Conservation (phyloP, 2,329 filamentous ascomycete genomes). For the Sclerotinia borealis region DNA sequence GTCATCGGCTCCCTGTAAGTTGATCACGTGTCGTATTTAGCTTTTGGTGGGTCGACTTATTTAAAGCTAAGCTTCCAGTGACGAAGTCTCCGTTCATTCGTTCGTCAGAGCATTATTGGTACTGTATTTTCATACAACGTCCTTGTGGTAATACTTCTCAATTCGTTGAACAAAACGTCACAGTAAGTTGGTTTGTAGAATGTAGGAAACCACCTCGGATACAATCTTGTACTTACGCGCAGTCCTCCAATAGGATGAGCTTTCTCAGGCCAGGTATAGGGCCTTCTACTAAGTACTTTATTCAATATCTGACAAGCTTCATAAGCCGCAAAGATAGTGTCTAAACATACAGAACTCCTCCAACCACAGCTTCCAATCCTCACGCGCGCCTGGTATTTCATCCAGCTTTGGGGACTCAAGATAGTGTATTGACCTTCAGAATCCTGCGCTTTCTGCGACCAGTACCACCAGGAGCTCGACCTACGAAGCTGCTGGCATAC, state of each 20-base stretch:
- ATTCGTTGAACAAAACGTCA: neutral
- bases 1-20: neutral
- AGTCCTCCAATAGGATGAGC: slow-evolving; percentile 4
- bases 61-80: neutral
- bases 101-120: neutral
- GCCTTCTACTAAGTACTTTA: neutral
- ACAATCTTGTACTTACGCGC: neutral
- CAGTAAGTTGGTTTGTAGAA: neutral
- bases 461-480: slow-evolving; percentile 6
- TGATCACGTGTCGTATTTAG: neutral
- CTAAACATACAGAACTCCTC: slow-evolving; percentile 1
- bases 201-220: neutral
- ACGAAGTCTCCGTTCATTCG: neutral
- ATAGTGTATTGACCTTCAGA: slow-evolving; percentile 7
- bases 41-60: slow-evolving; percentile 3
- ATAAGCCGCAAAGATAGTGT: neutral
- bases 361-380: slow-evolving; percentile 9
- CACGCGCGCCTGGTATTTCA: slow-evolving; percentile 14
- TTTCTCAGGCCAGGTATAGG: neutral
- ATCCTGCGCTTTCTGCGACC: slow-evolving; percentile 8
- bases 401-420: slow-evolving; percentile 17
- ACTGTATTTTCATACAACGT: neutral
- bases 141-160: neutral
- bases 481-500: slow-evolving; percentile 18
- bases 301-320: neutral